phyloP scores from a whole-genome alignment of 2,329 filamentous ascomycete genomes.

The Pezicula radicicola region DNA sequence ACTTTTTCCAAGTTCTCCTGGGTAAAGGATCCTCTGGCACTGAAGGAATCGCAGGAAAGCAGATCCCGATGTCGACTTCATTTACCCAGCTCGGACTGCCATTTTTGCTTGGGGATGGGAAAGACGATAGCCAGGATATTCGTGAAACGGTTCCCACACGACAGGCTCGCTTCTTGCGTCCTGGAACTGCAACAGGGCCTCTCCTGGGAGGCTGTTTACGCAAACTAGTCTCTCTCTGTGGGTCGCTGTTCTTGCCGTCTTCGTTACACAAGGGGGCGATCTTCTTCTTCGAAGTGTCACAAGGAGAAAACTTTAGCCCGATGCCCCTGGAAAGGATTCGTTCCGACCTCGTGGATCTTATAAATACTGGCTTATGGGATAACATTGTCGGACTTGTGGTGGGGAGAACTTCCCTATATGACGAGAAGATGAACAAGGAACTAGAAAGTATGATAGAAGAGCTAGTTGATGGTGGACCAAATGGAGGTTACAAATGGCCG shows the following conservation, averaged over 20 bases:
- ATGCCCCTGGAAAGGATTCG: constrained; percentile 5
- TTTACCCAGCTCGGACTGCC: constrained; percentile 1
- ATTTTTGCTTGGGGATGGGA: neutral
- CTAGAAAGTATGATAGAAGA: constrained; percentile 7
- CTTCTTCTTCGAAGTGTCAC: constrained; percentile 2
- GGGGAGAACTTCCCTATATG: constrained; percentile 9
- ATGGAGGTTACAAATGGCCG: constrained; percentile 3
- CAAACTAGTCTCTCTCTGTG: constrained; percentile 6
- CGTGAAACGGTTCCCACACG: constrained; percentile 1
- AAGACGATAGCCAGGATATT: constrained; percentile 3
- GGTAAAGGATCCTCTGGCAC: neutral
- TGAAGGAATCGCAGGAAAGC: neutral
- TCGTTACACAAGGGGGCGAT: neutral
- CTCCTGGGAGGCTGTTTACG: constrained; percentile 2
- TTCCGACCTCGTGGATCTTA: constrained; percentile 9
- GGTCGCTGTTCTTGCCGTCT: neutral
- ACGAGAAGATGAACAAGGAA: constrained; percentile 6
- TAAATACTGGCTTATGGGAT: constrained; percentile 11
- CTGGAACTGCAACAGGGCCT: constrained; percentile 4
- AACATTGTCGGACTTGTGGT: constrained; percentile 11
- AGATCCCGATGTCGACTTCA: constrained; percentile 1
- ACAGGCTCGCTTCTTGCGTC: constrained; percentile 1
- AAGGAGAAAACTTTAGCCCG: constrained; percentile 1
- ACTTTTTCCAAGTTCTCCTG: constrained; percentile 17
- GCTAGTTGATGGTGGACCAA: constrained; percentile 2